A percentile compares a stretch with the other conserved stretches of the same genome.
Evolutionary conservation across 2,329 filamentous ascomycete genomes (phyloP).

Genomic region (Curvularia lunata): DNA sequence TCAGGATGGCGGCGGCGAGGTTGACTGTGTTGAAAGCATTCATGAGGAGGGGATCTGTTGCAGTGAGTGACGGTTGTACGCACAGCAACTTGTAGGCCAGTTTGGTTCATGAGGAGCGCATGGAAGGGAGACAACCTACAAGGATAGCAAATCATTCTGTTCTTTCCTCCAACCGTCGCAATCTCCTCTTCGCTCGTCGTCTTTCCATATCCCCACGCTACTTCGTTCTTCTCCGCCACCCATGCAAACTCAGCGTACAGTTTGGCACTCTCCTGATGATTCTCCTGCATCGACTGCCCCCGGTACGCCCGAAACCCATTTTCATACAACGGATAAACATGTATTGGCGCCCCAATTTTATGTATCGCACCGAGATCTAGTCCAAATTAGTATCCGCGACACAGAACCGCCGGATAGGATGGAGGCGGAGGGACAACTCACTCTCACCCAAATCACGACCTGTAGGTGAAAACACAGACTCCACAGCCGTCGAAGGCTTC

Average conservation of each 20-base stretch:
- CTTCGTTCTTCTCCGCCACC: conserved; percentile 60
- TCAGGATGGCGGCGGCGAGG: conserved; percentile 64
- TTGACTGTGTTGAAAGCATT: conserved; percentile 76
- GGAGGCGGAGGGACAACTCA: too few relatives aligned
- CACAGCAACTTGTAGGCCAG: too few relatives aligned
- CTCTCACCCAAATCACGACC: conserved; percentile 53
- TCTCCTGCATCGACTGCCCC: conserved; percentile 61
- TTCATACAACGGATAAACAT: conserved; percentile 72
- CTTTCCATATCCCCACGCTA: conserved; percentile 65
- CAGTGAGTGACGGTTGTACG: not conserved
- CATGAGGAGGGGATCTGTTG: conserved; percentile 69
- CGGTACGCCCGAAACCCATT: conserved; percentile 66
- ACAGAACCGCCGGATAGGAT: too few relatives aligned
- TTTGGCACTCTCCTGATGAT: conserved; percentile 64
- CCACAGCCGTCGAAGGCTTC: conserved; percentile 54
- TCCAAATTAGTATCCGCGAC: not conserved
- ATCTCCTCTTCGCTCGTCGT: conserved; percentile 60
- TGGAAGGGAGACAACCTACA: conserved; percentile 56
- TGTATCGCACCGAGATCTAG: conserved; percentile 64
- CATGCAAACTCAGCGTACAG: conserved; percentile 68
- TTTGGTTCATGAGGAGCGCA: too few relatives aligned
- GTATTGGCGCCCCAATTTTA: conserved; percentile 67
- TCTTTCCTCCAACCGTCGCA: conserved; percentile 60
- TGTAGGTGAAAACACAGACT: conserved; percentile 60
- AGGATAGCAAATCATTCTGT: conserved; percentile 72